These are phyloP conservation scores for Rhizodiscina lignyota DNA, from an alignment of 495 filamentous ascomycete genomes.

Conservation along the genomic window DNA sequence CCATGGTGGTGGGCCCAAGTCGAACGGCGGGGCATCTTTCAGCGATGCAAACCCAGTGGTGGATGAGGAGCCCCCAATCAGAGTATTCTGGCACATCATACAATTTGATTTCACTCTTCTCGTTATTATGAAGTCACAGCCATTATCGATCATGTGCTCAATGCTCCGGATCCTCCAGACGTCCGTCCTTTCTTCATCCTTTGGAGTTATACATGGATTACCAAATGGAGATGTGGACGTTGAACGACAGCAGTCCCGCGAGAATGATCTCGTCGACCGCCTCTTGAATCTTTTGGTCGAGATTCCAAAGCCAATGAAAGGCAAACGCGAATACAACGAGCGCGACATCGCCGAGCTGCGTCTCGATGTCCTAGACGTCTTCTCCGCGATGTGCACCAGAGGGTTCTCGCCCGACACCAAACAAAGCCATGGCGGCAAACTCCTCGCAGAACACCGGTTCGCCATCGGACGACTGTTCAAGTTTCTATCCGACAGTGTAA, in stretches of 20 bases:
- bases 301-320: slow-evolving; percentile 15
- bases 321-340: background rate
- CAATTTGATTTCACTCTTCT: slow-evolving; percentile 47
- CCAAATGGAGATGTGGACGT: slow-evolving; percentile 31
- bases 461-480: slow-evolving; percentile 42
- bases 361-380: slow-evolving; percentile 36
- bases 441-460: slow-evolving; percentile 35
- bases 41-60: no score
- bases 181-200: slow-evolving; percentile 36
- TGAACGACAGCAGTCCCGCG: slow-evolving; percentile 32
- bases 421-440: slow-evolving; percentile 32
- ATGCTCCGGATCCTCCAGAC: slow-evolving; percentile 41
- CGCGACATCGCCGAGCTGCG: slow-evolving; percentile 38
- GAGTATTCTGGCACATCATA: slow-evolving; percentile 40
- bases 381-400: slow-evolving; percentile 30
- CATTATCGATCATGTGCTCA: slow-evolving; percentile 38
- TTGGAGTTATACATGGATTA: slow-evolving; percentile 35
- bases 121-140: slow-evolving; percentile 35
- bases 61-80: no score
- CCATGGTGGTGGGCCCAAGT: no score
- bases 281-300: slow-evolving; percentile 44
- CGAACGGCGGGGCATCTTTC: no score
- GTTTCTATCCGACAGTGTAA: slow-evolving; percentile 46
- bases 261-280: slow-evolving; percentile 42
- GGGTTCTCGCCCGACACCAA: no score